Base-by-base conservation (phyloP, 306 rosid species). In the Albizia julibrissin region DNA sequence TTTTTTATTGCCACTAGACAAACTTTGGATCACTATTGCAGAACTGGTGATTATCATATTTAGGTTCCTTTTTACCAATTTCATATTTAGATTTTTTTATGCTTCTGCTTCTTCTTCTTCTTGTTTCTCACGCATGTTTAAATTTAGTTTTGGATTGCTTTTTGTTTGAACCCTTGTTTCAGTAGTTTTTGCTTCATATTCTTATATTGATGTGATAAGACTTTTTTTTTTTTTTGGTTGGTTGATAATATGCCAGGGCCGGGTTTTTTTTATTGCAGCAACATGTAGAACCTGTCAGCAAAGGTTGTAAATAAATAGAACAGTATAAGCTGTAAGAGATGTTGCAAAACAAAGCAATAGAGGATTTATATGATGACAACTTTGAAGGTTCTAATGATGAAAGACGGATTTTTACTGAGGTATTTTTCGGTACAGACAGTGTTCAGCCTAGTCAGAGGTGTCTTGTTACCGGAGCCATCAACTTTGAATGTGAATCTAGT, bases 371-470 rank as follows among this genome's bases (percentile, higher is more conserved):
- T 40, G 91, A 92, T 85, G 97, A 91, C 89, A 87, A 81, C 77
- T 88, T 92, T 72, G 98, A 95, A 81, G 99, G 98, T 72, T 95
- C 98, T 10, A 84, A 86, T 72, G 85, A 79, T 73, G 99, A 93
- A 90, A 85, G 75, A 61, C 75, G 69, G 83, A 91, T 93, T 89
- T 95, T 91, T 84, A 89, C 79, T 54, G 98, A 93, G 85, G 85
- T 87, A 49, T 91, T 95, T 89, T 92, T 90, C 50, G 85, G 93
- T 71, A 84, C 77, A 79, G 88, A 77, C 40, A 39, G 44, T 76
- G 86, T 86, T 73, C 87, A 76, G 64, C 62, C 84, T 58, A 88
- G 84, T 85, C 84, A 61, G 85, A 89, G 85, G 84, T 86, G 91
- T 85, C 83, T 80, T 88, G 90, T 86, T 59, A 81, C 97, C 77